Conservation (phyloP, 352 stramenopile species). For the Stramenopiles sp. region DNA sequence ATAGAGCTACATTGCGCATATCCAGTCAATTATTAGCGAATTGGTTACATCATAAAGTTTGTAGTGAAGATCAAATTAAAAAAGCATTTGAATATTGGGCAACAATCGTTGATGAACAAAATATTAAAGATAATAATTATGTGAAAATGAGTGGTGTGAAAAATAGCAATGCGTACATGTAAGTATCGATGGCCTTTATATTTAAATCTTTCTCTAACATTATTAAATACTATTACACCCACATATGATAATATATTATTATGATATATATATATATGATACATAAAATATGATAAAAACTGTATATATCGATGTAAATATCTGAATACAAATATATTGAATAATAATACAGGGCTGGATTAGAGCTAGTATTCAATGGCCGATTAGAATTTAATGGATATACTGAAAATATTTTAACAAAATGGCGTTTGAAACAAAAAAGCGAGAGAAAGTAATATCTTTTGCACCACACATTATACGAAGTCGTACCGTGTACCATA, state of each 20-base stretch:
- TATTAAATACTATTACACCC: no score
- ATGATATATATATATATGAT: no score
- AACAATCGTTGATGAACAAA: background rate
- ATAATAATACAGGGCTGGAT: no score
- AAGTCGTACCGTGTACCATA: no score
- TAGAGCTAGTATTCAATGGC: background rate
- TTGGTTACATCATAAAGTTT: slow-evolving; percentile 3
- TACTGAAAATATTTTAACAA: background rate
- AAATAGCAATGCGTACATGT: background rate
- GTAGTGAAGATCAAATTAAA: background rate
- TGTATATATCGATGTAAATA: no score
- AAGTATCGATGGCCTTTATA: no score
- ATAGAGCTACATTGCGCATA: slow-evolving; percentile 21
- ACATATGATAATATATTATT: no score
- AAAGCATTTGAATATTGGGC: background rate
- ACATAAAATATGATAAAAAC: no score
- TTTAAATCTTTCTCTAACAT: no score
- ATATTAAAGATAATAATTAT: background rate
- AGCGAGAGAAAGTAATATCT: no score
- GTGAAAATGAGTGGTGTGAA: background rate
- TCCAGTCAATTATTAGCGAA: slow-evolving; percentile 22
- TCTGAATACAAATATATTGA: no score
- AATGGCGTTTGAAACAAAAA: background rate
- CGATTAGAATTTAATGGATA: background rate
- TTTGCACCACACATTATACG: no score